These are phyloP conservation scores for Coemansia sp. DNA, from an alignment of 371 early-diverging fungal species.

Conservation along the genomic window DNA sequence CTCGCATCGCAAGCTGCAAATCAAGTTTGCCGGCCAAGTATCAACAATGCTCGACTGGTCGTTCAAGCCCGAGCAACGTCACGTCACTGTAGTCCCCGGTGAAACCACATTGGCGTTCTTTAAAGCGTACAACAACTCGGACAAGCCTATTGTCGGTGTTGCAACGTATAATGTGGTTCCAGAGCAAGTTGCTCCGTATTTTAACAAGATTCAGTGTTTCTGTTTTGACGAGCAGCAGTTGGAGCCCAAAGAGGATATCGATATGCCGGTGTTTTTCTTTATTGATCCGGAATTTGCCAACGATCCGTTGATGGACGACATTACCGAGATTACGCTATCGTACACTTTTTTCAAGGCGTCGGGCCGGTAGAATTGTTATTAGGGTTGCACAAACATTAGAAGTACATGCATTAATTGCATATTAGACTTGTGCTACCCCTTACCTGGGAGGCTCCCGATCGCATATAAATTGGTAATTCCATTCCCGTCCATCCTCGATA, in stretches of 20 bases:
- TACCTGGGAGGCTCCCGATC: background rate
- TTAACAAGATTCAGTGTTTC: conserved; percentile 99
- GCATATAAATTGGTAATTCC: background rate
- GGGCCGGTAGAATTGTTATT: conserved; percentile 19
- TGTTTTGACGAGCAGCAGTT: conserved; percentile 98
- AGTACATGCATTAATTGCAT: background rate
- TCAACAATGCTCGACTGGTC: conserved; percentile 85
- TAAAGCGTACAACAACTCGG: conserved; percentile 88
- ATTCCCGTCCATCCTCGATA: background rate
- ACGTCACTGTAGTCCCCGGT: conserved; percentile 86
- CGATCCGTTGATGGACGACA: conserved; percentile 95
- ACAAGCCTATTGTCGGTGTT: conserved; percentile 91
- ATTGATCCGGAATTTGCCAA: conserved; percentile 94
- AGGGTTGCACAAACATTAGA: background rate
- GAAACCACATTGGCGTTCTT: conserved; percentile 97
- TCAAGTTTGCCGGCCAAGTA: conserved; percentile 82
- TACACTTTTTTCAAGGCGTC: conserved; percentile 90
- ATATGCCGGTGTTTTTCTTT: conserved; percentile 99
- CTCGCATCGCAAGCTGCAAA: conserved; percentile 66
- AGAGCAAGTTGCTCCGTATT: conserved; percentile 85
- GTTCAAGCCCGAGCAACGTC: conserved; percentile 84
- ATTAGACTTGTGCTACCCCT: background rate
- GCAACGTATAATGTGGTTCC: conserved; percentile 97
- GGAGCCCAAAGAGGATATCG: conserved; percentile 88
- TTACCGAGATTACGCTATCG: conserved; percentile 85